A percentile compares a stretch with the other conserved stretches of the same genome.
Conservation (phyloP, 768 basidiomycete species). For the Mycena epipterygia region DNA sequence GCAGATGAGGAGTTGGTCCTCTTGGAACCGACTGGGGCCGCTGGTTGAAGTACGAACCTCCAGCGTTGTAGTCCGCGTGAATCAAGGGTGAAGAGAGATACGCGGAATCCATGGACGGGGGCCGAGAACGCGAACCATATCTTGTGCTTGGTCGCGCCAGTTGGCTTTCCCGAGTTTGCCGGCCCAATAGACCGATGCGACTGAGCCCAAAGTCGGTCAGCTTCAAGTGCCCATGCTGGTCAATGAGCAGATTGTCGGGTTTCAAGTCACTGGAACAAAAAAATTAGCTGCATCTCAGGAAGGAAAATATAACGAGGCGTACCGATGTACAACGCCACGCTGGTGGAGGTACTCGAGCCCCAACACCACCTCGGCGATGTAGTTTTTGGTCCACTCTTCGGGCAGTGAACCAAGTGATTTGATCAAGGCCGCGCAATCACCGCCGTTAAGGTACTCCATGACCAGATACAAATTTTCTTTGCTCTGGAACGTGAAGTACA, state of each 20-base stretch:
- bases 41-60: slow-evolving; percentile 87
- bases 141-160: slow-evolving; percentile 62
- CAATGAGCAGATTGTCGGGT: slow-evolving; percentile 98
- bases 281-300: slow-evolving; percentile 5
- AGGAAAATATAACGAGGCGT: slow-evolving; percentile 44
- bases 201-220: slow-evolving; percentile 98
- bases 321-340: slow-evolving; percentile 97
- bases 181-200: slow-evolving; percentile 96
- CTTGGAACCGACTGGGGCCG: slow-evolving; percentile 72
- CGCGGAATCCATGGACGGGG: slow-evolving; percentile 85
- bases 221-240: slow-evolving; percentile 96
- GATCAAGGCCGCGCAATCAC: slow-evolving; percentile 97
- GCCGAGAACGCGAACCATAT: slow-evolving; percentile 80
- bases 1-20: slow-evolving; percentile 76
- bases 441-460: slow-evolving; percentile 99
- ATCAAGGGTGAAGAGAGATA: slow-evolving; percentile 85
- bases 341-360: slow-evolving; percentile 98
- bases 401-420: slow-evolving; percentile 94
- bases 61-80: slow-evolving; percentile 64
- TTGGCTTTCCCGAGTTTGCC: slow-evolving; percentile 87
- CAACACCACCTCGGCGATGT: slow-evolving; percentile 95
- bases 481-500: slow-evolving; percentile 99
- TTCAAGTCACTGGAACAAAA: slow-evolving; percentile 84
- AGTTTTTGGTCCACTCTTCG: slow-evolving; percentile 97
- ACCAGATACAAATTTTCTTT: slow-evolving; percentile 99